phyloP scores from a whole-genome alignment of 306 rosid species.

The Cucurbita argyrosperma region DNA sequence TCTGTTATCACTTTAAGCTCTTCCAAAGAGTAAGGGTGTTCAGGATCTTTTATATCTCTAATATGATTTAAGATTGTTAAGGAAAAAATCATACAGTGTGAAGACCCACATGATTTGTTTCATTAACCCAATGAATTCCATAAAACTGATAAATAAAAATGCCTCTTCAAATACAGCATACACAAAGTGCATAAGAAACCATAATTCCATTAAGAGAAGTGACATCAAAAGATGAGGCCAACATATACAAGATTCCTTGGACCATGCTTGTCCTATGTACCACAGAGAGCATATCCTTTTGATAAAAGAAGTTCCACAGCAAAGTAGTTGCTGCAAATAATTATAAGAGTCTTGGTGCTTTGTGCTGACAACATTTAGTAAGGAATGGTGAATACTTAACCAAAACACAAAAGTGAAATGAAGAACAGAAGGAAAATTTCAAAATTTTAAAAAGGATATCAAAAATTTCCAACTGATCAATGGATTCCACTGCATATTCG shows the following conservation, averaged over 20 bases:
- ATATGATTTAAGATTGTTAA: slow-evolving; percentile 67
- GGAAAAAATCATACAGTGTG: slow-evolving; percentile 10
- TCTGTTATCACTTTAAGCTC: slow-evolving; percentile 89
- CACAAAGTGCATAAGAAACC: no score
- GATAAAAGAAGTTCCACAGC: not conserved
- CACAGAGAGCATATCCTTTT: not conserved
- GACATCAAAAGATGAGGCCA: not conserved
- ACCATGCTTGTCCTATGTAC: not conserved
- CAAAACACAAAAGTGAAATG: not conserved
- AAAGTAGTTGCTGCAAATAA: not conserved
- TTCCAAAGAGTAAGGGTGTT: slow-evolving; percentile 81
- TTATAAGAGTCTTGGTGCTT: not conserved
- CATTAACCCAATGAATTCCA: not conserved
- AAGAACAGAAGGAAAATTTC: not conserved
- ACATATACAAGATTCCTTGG: not conserved
- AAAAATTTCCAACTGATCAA: slow-evolving; percentile 70
- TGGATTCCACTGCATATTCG: slow-evolving; percentile 43
- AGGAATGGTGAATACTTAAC: not conserved
- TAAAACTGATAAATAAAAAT: not conserved
- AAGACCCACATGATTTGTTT: not conserved
- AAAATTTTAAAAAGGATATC: slow-evolving; percentile 49
- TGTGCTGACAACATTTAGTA: not conserved
- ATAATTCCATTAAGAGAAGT: not conserved
- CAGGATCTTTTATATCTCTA: slow-evolving; percentile 91
- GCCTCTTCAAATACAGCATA: not conserved